Conservation (phyloP, 208 protist species). For the Crithidia bombi region DNA sequence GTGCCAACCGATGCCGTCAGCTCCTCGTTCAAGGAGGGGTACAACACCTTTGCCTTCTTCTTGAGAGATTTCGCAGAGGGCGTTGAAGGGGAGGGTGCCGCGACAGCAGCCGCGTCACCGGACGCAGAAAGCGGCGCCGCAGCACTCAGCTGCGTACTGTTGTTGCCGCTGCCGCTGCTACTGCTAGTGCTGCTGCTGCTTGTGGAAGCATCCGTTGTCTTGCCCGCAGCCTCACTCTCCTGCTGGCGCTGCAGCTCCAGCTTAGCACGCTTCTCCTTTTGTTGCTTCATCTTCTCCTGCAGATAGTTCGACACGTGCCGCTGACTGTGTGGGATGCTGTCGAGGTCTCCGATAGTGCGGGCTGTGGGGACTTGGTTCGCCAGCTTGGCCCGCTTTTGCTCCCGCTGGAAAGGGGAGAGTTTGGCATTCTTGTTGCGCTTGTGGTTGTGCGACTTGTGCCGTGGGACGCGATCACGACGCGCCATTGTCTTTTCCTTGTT, state of each 20-base stretch:
- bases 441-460: constrained; percentile 68
- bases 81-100: neutral
- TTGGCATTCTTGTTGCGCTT: constrained; percentile 89
- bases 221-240: constrained; percentile 15
- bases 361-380: constrained; percentile 79
- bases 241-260: constrained; percentile 33
- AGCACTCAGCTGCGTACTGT: neutral
- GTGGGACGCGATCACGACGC: constrained; percentile 70
- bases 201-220: neutral
- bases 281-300: constrained; percentile 42
- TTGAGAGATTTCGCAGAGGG: neutral
- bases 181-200: neutral
- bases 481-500: constrained; percentile 50
- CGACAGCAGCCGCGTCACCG: neutral
- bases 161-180: constrained; percentile 9
- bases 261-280: constrained; percentile 36
- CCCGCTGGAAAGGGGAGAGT: constrained; percentile 85
- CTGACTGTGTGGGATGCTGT: constrained; percentile 72
- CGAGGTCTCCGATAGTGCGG: constrained; percentile 37
- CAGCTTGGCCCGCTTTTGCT: constrained; percentile 67
- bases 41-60: constrained; percentile 21
- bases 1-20: constrained; percentile 34
- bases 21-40: constrained; percentile 47
- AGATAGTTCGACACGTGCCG: constrained; percentile 66
- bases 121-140: too few species aligned